A percentile compares a stretch with the other conserved stretches of the same genome.
These are phyloP conservation scores for Tylopilus orsonianus DNA, from an alignment of 1,284 basidiomycete species.

Conservation along the genomic window DNA sequence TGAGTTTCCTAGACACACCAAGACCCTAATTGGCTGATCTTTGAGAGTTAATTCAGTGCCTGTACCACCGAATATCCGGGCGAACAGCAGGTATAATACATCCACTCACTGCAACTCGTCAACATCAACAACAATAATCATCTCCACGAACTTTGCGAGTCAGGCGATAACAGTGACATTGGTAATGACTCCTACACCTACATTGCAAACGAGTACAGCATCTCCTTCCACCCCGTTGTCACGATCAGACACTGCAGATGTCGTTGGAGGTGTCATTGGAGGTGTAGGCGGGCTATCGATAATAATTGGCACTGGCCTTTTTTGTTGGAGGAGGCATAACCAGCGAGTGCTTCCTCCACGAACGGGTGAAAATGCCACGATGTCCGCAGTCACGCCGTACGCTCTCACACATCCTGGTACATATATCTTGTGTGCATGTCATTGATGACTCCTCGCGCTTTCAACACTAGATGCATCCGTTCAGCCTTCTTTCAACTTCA, in stretches of 20 bases:
- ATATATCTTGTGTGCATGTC: neutral
- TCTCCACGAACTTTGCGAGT: neutral
- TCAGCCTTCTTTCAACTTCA: neutral
- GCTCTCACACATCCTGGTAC: neutral
- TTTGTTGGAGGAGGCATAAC: conserved; percentile 3
- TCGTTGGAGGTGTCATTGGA: conserved; percentile 13
- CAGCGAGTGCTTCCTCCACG: neutral
- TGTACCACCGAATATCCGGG: conserved; percentile 22
- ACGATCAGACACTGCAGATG: neutral
- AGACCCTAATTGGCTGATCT: neutral
- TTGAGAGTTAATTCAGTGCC: conserved; percentile 10
- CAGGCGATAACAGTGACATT: neutral
- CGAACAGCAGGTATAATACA: conserved; percentile 24
- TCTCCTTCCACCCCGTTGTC: neutral
- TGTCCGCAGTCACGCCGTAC: neutral
- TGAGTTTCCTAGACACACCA: conserved; percentile 10
- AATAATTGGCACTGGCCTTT: neutral
- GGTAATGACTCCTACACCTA: neutral
- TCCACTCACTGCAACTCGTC: conserved; percentile 29
- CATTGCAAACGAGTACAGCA: neutral
- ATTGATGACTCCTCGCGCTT: neutral
- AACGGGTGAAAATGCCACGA: neutral
- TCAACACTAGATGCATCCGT: neutral
- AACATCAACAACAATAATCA: neutral
- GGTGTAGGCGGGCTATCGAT: conserved; percentile 8